A percentile compares a stretch with the other conserved stretches of the same genome.
Evolutionary conservation across 495 filamentous ascomycete species (phyloP).

Genomic region (Rhypophila decipiens): DNA sequence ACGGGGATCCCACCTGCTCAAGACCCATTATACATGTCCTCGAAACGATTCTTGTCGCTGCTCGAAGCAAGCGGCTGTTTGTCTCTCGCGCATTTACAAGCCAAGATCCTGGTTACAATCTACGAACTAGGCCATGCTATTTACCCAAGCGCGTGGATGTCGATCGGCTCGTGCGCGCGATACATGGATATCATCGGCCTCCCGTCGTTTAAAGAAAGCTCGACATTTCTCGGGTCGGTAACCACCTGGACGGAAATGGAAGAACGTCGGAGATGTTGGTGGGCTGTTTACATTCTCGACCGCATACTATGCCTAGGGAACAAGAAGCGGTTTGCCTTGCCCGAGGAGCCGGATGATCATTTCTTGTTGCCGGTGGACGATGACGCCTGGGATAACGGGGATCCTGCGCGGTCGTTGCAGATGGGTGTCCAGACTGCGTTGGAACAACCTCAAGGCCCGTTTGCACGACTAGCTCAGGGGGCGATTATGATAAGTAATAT

Average conservation of each 20-base stretch:
- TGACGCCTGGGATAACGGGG: conserved; percentile 32
- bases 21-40: conserved; percentile 34
- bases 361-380: conserved; percentile 40
- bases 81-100: conserved; percentile 38
- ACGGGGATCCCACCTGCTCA: conserved; percentile 18
- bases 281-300: conserved; percentile 46
- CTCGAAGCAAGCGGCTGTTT: conserved; percentile 34
- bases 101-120: conserved; percentile 35
- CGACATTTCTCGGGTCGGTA: conserved; percentile 27
- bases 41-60: conserved; percentile 33
- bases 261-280: conserved; percentile 44
- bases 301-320: conserved; percentile 40
- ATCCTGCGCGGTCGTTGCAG: conserved; percentile 12
- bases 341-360: conserved; percentile 34
- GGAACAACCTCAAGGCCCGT: conserved; percentile 21
- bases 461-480: conserved; percentile 33
- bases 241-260: conserved; percentile 45
- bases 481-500: conserved; percentile 25
- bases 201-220: conserved; percentile 23
- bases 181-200: conserved; percentile 44
- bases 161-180: conserved; percentile 34
- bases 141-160: conserved; percentile 44
- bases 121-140: conserved; percentile 45
- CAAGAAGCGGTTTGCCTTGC: conserved; percentile 33
- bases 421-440: conserved; percentile 15